phyloP scores from a whole-genome alignment of 2,329 filamentous ascomycete species.

The Dactylellina haptotyla region DNA sequence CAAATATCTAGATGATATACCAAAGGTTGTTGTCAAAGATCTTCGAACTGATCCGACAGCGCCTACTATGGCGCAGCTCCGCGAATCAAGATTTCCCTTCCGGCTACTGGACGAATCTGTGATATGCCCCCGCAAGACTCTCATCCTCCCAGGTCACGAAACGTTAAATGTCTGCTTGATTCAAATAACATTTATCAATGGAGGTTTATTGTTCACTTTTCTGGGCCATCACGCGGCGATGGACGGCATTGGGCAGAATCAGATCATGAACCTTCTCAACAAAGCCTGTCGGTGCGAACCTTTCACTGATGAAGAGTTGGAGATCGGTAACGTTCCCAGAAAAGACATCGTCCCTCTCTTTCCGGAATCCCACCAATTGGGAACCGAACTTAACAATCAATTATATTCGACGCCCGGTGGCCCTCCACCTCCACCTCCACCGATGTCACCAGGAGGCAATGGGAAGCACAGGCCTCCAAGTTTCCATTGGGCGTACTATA shows the following conservation, averaged over 20 bases:
- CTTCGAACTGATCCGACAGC: constrained; percentile 59
- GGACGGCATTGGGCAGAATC: constrained; percentile 66
- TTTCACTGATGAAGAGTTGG: constrained; percentile 65
- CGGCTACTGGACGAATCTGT: constrained; percentile 65
- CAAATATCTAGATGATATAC: constrained; percentile 58
- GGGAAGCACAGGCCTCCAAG: constrained; percentile 51
- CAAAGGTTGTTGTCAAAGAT: constrained; percentile 63
- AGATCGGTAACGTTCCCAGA: constrained; percentile 63
- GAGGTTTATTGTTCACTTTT: constrained; percentile 66
- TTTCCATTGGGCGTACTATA: constrained; percentile 65
- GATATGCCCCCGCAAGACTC: constrained; percentile 63
- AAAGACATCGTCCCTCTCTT: constrained; percentile 62
- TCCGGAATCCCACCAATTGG: constrained; percentile 60
- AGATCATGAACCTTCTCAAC: constrained; percentile 64
- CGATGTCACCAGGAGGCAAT: constrained; percentile 44
- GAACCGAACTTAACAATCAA: constrained; percentile 61
- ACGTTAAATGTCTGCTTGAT: constrained; percentile 63
- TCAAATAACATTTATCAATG: constrained; percentile 65
- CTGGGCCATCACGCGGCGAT: constrained; percentile 65
- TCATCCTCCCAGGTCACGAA: constrained; percentile 59
- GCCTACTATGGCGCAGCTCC: constrained; percentile 62
- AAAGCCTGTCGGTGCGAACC: constrained; percentile 65
- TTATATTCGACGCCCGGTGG: no score
- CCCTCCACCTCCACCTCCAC: constrained; percentile 48
- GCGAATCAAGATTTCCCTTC: constrained; percentile 63